Base-by-base conservation (phyloP, 1,284 basidiomycete genomes). In the Grifola frondosa region DNA sequence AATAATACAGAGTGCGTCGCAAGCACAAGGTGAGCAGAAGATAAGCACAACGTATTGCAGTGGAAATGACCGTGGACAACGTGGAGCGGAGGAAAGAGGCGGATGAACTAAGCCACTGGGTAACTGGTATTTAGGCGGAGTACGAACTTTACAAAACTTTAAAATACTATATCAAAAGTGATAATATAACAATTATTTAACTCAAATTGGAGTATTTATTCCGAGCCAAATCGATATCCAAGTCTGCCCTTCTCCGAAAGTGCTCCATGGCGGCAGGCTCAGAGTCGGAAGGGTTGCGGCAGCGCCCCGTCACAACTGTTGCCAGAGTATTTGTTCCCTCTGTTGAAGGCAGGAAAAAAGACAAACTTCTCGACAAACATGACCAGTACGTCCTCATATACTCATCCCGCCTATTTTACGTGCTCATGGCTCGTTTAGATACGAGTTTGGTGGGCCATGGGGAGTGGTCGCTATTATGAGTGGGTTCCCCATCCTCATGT, bases 391-490 rank as follows among this genome's bases (percentile, higher is more conserved):
- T 70, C n/a, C 34, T 23, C 30, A 20, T 8, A 30, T 26, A 16
- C 12, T 13, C 37, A 6, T 30, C 28, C 7, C 21, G 36, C 13
- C 7, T 8, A 20, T 24, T 19, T 37, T 17, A 40, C 29, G 8
- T n/a, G 15, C 47, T 43, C 20, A 44, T 11, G 30, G 16, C 50
- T 25, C 15, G 10, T 16, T 32, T 37, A 91, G 88, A 29, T 97
- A 90, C 70, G 95, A 99, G 68, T 99, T 99, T 60, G 97, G 96
- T 54, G 96, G 96, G 7, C 95, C 96, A 31, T 75, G 77, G 68
- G 96, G 97, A 35, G 92, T 95, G 30, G 69, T 84, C 9, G 88
- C 88, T 22, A 98, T 99, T 75, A 99, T 99, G 89, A 76, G 86
- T 22, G 84, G 89, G 40, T 99, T 99, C 67, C 96, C 96, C 0